Conservation (phyloP, 208 protist genomes). For the Trypanosomatidae sp. region DNA sequence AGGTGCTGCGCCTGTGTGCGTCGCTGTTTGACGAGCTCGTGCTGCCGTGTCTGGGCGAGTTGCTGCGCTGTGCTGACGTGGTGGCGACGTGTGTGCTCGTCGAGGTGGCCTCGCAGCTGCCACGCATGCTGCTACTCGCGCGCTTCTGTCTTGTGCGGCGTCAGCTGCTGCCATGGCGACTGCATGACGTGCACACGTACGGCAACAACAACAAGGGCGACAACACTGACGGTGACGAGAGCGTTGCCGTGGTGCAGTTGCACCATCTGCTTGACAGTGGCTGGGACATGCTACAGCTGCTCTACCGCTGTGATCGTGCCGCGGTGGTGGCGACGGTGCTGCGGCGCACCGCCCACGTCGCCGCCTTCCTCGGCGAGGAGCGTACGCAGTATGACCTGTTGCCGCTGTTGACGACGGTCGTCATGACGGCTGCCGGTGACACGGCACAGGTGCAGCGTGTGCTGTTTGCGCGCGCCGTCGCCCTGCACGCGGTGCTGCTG, state of each 20-base stretch:
- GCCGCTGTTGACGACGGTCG: conserved; percentile 50
- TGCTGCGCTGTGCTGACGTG: conserved; percentile 9
- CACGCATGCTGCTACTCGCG: conserved; percentile 31
- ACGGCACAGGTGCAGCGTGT: conserved; percentile 31
- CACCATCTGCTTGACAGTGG: conserved; percentile 28
- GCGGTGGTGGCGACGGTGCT: conserved; percentile 25
- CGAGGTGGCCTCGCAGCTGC: conserved; percentile 53
- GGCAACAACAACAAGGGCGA: background rate
- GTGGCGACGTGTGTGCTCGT: conserved; percentile 21
- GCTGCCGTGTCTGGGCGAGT: conserved; percentile 12
- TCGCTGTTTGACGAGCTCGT: conserved; percentile 14
- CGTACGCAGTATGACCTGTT: conserved; percentile 43
- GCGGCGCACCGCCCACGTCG: conserved; percentile 14
- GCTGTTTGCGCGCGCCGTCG: conserved; percentile 40
- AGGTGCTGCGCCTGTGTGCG: background rate
- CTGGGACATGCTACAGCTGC: conserved; percentile 42
- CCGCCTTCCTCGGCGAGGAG: conserved; percentile 53
- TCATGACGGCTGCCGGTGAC: conserved; percentile 15
- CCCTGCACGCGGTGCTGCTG: conserved; percentile 26
- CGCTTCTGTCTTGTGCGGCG: conserved; percentile 26
- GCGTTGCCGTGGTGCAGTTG: conserved; percentile 10
- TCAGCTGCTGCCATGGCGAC: conserved; percentile 5
- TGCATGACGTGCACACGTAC: background rate
- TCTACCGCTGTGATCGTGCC: conserved; percentile 27
- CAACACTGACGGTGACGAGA: background rate